phyloP scores from a whole-genome alignment of 1,284 basidiomycete species.

The Hemileia vastatrix region DNA sequence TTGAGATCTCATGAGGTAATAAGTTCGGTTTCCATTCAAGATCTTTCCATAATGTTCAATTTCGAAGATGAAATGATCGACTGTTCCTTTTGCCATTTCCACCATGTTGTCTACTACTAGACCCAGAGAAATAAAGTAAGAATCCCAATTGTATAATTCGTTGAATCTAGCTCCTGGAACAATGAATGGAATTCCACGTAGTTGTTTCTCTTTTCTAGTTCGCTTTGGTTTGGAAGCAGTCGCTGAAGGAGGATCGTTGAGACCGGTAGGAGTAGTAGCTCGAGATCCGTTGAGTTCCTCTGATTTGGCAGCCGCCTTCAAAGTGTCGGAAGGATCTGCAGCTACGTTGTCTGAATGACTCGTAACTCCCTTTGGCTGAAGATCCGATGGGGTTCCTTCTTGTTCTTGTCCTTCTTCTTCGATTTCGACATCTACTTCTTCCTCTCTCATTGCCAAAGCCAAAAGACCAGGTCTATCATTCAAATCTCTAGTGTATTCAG shows the following conservation, averaged over 20 bases:
- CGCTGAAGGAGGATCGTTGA: background rate
- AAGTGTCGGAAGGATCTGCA: background rate
- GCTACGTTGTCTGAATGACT: background rate
- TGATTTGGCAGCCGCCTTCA: background rate
- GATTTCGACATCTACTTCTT: too few species aligned
- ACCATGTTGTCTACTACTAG: slow-evolving; percentile 88
- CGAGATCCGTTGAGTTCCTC: background rate
- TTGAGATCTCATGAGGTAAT: slow-evolving; percentile 87
- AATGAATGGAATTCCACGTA: slow-evolving; percentile 90
- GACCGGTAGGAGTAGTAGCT: background rate
- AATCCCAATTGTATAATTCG: slow-evolving; percentile 66
- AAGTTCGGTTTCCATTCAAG: slow-evolving; percentile 46
- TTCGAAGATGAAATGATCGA: slow-evolving; percentile 97
- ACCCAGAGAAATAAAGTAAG: slow-evolving; percentile 86
- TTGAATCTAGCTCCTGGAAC: slow-evolving; percentile 75
- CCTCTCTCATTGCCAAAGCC: slow-evolving; percentile 82
- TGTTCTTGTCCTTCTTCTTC: slow-evolving; percentile 63
- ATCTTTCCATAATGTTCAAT: slow-evolving; percentile 90
- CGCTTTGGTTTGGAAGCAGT: background rate
- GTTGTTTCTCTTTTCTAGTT: slow-evolving; percentile 55
- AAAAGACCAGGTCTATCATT: slow-evolving; percentile 88
- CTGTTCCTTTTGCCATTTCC: slow-evolving; percentile 88
- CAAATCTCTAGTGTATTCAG: slow-evolving; percentile 78
- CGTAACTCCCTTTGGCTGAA: background rate
- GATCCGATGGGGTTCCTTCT: slow-evolving; percentile 59